These are phyloP conservation scores for Capsicum rhomboideum DNA, from an alignment of 257 asterid species.

Conservation along the genomic window DNA sequence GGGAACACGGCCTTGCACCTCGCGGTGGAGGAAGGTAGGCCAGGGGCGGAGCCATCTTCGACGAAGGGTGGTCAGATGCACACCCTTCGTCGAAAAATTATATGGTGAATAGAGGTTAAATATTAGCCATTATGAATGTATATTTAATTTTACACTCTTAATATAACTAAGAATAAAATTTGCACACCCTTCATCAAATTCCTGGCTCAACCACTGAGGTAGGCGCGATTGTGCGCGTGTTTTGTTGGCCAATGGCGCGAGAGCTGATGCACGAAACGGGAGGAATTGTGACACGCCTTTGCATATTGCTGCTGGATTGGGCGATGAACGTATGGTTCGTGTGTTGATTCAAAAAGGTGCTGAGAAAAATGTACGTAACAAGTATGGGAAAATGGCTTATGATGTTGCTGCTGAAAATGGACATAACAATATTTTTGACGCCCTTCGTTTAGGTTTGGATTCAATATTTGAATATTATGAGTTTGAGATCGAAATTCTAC, in stretches of 20 bases:
- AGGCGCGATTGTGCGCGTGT: slow-evolving; percentile 53
- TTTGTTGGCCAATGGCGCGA: slow-evolving; percentile 39
- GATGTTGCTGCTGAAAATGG: slow-evolving; percentile 79
- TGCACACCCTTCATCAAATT: too few relatives aligned
- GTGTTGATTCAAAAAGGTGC: slow-evolving; percentile 64
- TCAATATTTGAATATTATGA: slow-evolving; percentile 6
- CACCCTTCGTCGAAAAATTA: too few relatives aligned
- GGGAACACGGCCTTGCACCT: slow-evolving; percentile 61
- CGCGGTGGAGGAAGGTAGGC: slow-evolving; percentile 61
- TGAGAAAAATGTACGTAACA: slow-evolving; percentile 50
- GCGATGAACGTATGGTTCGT: slow-evolving; percentile 60
- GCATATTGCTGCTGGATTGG: slow-evolving; percentile 46
- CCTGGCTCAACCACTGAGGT: too few relatives aligned
- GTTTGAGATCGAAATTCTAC: not conserved
- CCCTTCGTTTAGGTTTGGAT: slow-evolving; percentile 31
- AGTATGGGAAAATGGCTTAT: slow-evolving; percentile 45
- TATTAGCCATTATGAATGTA: too few relatives aligned
- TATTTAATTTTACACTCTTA: too few relatives aligned
- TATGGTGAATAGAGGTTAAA: too few relatives aligned
- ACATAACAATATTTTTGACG: slow-evolving; percentile 49
- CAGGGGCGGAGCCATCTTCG: too few relatives aligned
- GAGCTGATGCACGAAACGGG: slow-evolving; percentile 18
- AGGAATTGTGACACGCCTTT: slow-evolving; percentile 54
- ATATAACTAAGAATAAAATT: too few relatives aligned
- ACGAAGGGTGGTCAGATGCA: too few relatives aligned